A percentile compares a stretch with the other conserved stretches of the same genome.
Evolutionary conservation across 805 yeast genomes (phyloP).

Genomic region (Nakazawaea wyomingensis): DNA sequence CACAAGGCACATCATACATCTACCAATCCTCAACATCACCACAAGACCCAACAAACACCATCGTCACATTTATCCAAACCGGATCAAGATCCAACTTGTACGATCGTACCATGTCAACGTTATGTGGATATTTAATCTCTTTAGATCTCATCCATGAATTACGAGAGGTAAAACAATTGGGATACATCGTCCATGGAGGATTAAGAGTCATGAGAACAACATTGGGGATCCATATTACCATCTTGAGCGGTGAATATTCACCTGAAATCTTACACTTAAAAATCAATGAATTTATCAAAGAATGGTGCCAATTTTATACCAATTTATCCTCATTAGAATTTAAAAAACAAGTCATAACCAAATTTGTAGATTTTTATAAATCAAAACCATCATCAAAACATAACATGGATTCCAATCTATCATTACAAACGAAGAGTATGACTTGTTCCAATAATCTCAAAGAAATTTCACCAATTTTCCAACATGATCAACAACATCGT

Average conservation of each 20-base stretch:
- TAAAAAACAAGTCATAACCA: constrained; percentile 26
- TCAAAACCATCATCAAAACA: background rate
- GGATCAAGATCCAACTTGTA: constrained; percentile 37
- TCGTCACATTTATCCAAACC: constrained; percentile 52
- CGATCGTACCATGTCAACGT: constrained; percentile 35
- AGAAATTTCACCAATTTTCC: too few species aligned
- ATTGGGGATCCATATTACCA: constrained; percentile 52
- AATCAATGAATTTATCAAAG: constrained; percentile 42
- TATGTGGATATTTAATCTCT: constrained; percentile 44
- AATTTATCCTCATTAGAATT: constrained; percentile 32
- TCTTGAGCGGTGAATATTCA: constrained; percentile 45
- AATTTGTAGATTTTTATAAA: constrained; percentile 29
- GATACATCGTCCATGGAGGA: constrained; percentile 60
- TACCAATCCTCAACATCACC: constrained; percentile 29
- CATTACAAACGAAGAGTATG: constrained; percentile 19
- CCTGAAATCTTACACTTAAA: constrained; percentile 37
- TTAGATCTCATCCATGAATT: constrained; percentile 39
- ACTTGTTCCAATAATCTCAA: constrained; percentile 15
- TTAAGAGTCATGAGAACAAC: constrained; percentile 43
- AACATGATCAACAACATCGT: too few species aligned
- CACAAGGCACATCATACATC: constrained; percentile 30
- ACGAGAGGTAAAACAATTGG: constrained; percentile 53
- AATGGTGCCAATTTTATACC: constrained; percentile 32
- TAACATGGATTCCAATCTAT: constrained; percentile 19
- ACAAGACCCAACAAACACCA: constrained; percentile 47